Conservation (phyloP, 306 rosid species). For the Gastrolobium bilobum region DNA sequence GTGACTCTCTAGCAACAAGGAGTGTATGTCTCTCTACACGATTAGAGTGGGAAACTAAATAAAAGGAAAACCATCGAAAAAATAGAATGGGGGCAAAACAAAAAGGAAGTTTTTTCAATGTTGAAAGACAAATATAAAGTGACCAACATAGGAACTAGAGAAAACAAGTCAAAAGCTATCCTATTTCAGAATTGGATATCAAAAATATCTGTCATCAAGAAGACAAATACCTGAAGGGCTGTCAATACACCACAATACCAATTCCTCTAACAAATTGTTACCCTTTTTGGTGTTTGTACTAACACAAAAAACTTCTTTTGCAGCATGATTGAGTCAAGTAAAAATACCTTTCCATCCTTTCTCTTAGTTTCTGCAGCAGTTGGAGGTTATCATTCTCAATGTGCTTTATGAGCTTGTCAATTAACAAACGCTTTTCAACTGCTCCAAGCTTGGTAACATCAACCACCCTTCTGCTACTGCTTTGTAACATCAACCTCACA, state of each 20-base stretch:
- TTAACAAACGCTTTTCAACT: conserved; percentile 62
- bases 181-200: conserved; percentile 21
- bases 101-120: conserved; percentile 31
- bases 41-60: conserved; percentile 6
- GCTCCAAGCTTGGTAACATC: conserved; percentile 73
- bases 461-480: conserved; percentile 57
- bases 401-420: conserved; percentile 65
- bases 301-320: conserved; percentile 11
- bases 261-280: conserved; percentile 16
- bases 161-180: conserved; percentile 24
- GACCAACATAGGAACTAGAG: neutral
- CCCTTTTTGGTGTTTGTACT: neutral
- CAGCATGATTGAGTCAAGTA: conserved; percentile 35
- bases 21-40: neutral
- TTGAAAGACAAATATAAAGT: neutral
- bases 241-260: conserved; percentile 7
- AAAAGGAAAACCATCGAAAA: conserved; percentile 29
- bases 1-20: neutral
- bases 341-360: conserved; percentile 66
- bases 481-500: neutral
- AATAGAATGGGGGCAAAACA: conserved; percentile 2
- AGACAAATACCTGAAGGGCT: conserved; percentile 19
- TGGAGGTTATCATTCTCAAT: conserved; percentile 71
- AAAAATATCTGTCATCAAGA: neutral
- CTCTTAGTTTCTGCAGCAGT: conserved; percentile 56